Evolutionary conservation across 1,284 basidiomycete genomes (phyloP).

Genomic region (Cutaneotrichosporon sp.): DNA sequence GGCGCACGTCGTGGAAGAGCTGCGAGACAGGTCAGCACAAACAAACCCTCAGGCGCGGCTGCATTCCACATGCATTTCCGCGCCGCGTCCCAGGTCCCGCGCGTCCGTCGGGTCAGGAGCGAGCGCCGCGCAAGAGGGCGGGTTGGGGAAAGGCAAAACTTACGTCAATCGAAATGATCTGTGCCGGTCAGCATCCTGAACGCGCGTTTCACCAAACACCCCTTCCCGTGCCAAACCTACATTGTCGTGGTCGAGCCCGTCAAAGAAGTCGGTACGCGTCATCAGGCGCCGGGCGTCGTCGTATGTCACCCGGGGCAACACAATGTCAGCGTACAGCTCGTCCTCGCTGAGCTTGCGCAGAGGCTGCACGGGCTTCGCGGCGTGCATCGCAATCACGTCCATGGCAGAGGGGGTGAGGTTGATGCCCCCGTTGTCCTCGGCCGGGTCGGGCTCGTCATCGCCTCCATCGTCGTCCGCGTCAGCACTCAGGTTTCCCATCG

Average conservation of each 20-base stretch:
- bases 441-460: background rate
- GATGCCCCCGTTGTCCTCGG: slow-evolving; percentile 1
- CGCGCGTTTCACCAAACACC: slow-evolving; percentile 6
- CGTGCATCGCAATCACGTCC: slow-evolving; percentile 8
- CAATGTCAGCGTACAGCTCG: slow-evolving; percentile 32
- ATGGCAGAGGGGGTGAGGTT: slow-evolving; percentile 17
- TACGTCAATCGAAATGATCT: slow-evolving; percentile 78
- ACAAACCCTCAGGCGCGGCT: background rate
- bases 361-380: background rate
- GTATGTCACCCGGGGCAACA: slow-evolving; percentile 45
- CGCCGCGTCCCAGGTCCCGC: background rate
- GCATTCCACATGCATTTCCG: background rate
- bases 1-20: slow-evolving; percentile 68
- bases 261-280: slow-evolving; percentile 78
- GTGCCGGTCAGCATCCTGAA: slow-evolving; percentile 31
- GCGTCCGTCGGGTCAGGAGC: background rate
- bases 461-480: background rate
- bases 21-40: background rate
- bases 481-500: background rate
- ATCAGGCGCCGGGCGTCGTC: slow-evolving; percentile 62
- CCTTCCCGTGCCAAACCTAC: slow-evolving; percentile 32
- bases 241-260: slow-evolving; percentile 56
- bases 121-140: background rate
- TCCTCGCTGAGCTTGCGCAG: slow-evolving; percentile 13
- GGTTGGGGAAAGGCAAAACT: slow-evolving; percentile 11